Evolutionary conservation across 805 yeast genomes (phyloP).

Genomic region (Myxozyma udenii): DNA sequence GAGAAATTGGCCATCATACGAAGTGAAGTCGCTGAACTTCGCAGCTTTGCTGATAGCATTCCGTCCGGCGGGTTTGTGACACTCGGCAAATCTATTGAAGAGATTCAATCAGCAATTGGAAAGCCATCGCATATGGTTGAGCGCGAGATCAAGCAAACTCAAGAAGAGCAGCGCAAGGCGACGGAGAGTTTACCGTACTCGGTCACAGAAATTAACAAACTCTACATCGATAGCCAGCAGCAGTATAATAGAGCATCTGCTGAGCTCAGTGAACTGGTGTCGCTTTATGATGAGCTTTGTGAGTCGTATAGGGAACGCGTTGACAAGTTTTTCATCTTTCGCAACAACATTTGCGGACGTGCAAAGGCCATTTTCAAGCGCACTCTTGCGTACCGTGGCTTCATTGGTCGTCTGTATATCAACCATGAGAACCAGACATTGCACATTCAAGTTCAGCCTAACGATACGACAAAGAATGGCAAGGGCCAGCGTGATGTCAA

Average conservation of each 20-base stretch:
- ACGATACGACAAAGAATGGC: slow-evolving; percentile 26
- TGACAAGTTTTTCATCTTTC: slow-evolving; percentile 23
- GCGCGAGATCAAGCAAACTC: neutral
- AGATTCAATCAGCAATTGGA: neutral
- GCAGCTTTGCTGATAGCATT: neutral
- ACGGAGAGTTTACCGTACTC: slow-evolving; percentile 14
- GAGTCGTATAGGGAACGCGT: slow-evolving; percentile 21
- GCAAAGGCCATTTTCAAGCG: slow-evolving; percentile 36
- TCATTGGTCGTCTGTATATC: slow-evolving; percentile 67
- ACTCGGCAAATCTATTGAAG: neutral
- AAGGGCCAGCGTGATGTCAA: slow-evolving; percentile 63
- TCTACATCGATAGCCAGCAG: slow-evolving; percentile 10
- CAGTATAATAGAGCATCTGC: slow-evolving; percentile 16
- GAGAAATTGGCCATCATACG: no score
- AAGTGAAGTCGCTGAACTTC: no score
- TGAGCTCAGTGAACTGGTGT: slow-evolving; percentile 11
- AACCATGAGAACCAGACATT: slow-evolving; percentile 44
- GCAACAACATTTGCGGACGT: slow-evolving; percentile 29
- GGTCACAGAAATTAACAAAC: slow-evolving; percentile 23
- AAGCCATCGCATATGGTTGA: neutral
- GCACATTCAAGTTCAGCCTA: slow-evolving; percentile 20
- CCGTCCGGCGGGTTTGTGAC: neutral
- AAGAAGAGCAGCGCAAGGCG: slow-evolving; percentile 6
- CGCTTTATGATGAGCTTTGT: slow-evolving; percentile 7
- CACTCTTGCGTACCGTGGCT: slow-evolving; percentile 55